Conservation (phyloP, 2,329 filamentous ascomycete genomes). For the Gnomoniopsis sp. region DNA sequence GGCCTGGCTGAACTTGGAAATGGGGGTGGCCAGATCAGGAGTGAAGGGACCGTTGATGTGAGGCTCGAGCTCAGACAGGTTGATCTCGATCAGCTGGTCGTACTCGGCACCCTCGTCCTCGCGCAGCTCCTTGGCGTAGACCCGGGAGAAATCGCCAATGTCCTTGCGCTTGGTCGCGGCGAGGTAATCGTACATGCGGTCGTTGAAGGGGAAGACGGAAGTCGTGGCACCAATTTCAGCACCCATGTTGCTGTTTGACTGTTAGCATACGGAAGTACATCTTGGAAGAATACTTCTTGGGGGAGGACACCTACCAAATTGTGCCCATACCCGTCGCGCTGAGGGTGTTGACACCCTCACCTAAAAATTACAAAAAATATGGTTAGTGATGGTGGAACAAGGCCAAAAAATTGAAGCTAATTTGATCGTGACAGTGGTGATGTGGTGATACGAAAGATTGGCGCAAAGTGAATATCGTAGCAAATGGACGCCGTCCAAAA, state of each 20-base stretch:
- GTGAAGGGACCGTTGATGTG: conserved; percentile 99
- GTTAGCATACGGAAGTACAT: neutral
- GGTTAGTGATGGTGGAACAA: too few relatives aligned
- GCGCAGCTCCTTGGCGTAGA: conserved; percentile 80
- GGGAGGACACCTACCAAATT: conserved; percentile 57
- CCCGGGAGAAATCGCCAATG: conserved; percentile 85
- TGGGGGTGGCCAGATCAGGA: conserved; percentile 93
- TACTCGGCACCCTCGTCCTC: conserved; percentile 91
- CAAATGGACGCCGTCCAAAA: too few relatives aligned
- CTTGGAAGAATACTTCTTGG: neutral
- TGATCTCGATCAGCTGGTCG: conserved; percentile 93
- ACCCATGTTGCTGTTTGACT: conserved; percentile 22
- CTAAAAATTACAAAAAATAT: too few relatives aligned
- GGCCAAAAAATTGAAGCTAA: too few relatives aligned
- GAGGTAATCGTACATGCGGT: conserved; percentile 96
- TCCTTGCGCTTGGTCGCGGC: conserved; percentile 82
- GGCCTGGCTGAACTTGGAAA: conserved; percentile 94
- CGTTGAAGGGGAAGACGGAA: conserved; percentile 95
- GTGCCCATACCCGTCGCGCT: conserved; percentile 86
- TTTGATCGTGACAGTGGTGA: too few relatives aligned
- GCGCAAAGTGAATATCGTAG: too few relatives aligned
- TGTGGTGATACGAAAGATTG: too few relatives aligned
- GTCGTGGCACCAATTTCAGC: conserved; percentile 83
- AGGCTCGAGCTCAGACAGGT: conserved; percentile 90
- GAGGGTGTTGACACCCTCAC: conserved; percentile 69